Conservation (phyloP, 2,329 filamentous ascomycete species). For the Penicillium sp. region DNA sequence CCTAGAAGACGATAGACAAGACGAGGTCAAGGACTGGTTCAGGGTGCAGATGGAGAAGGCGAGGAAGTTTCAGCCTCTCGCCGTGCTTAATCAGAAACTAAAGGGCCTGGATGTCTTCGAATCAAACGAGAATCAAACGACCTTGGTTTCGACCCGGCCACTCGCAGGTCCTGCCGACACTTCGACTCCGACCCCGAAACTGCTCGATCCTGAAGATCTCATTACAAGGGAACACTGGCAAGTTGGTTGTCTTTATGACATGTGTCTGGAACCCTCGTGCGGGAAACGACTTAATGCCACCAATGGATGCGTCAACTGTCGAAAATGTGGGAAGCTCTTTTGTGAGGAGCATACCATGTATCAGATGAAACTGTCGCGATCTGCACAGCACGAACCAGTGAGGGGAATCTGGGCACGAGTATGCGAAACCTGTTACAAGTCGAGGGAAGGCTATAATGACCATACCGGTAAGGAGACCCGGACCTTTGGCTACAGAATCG, state of each 20-base stretch:
- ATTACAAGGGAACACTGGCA: conserved; percentile 91
- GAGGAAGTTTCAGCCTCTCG: conserved; percentile 86
- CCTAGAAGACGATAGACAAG: conserved; percentile 78
- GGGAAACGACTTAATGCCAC: conserved; percentile 71
- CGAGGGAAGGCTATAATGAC: conserved; percentile 90
- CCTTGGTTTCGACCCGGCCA: conserved; percentile 34
- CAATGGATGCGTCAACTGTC: conserved; percentile 84
- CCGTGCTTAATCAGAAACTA: conserved; percentile 86
- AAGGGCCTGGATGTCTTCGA: conserved; percentile 91
- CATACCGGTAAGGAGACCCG: conserved; percentile 52
- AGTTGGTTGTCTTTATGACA: conserved; percentile 63
- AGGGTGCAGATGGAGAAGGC: conserved; percentile 90
- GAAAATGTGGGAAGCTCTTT: conserved; percentile 87
- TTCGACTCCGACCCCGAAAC: conserved; percentile 22
- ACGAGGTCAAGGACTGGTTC: conserved; percentile 96
- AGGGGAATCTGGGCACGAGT: conserved; percentile 90
- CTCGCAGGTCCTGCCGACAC: conserved; percentile 26
- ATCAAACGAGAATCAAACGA: conserved; percentile 66
- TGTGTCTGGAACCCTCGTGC: conserved; percentile 82
- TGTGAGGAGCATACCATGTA: conserved; percentile 99
- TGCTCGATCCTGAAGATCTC: conserved; percentile 77
- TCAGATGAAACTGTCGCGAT: conserved; percentile 92
- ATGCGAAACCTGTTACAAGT: conserved; percentile 99
- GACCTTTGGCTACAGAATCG: background rate
- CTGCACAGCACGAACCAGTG: conserved; percentile 82